These are phyloP conservation scores for Tulasnella sp. DNA, from an alignment of 768 basidiomycete genomes.

Conservation along the genomic window DNA sequence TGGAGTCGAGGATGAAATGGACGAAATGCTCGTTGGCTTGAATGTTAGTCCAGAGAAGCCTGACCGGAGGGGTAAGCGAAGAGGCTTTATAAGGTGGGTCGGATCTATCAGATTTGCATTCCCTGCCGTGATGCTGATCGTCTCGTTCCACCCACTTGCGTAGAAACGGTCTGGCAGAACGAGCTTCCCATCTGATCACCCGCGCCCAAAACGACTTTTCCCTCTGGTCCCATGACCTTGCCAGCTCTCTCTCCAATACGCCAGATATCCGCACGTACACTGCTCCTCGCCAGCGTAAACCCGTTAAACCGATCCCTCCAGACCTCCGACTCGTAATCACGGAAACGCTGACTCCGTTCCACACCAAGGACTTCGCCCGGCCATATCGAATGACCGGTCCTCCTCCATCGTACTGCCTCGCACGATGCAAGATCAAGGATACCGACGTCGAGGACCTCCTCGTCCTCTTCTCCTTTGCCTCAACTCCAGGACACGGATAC, in stretches of 20 bases:
- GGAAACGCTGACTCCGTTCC: neutral
- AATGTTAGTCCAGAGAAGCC: slow-evolving; percentile 12
- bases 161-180: slow-evolving; percentile 15
- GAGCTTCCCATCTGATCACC: slow-evolving; percentile 4
- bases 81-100: slow-evolving; percentile 3
- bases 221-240: slow-evolving; percentile 13
- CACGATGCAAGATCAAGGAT: slow-evolving; percentile 5
- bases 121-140: too few species aligned
- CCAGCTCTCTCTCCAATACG: neutral
- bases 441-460: neutral
- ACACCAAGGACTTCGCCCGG: neutral
- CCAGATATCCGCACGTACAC: neutral
- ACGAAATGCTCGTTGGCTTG: neutral
- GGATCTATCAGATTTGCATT: neutral
- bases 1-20: neutral
- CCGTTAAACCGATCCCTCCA: neutral
- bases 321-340: slow-evolving; percentile 5
- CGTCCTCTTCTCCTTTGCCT: slow-evolving; percentile 3
- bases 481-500: neutral
- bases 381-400: neutral
- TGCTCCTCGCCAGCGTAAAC: neutral
- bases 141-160: neutral
- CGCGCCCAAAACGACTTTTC: slow-evolving; percentile 11
- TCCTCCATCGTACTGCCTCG: neutral
- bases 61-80: slow-evolving; percentile 8